Base-by-base conservation (phyloP, 352 stramenopile species). In the Nothophytophthora sp. region DNA sequence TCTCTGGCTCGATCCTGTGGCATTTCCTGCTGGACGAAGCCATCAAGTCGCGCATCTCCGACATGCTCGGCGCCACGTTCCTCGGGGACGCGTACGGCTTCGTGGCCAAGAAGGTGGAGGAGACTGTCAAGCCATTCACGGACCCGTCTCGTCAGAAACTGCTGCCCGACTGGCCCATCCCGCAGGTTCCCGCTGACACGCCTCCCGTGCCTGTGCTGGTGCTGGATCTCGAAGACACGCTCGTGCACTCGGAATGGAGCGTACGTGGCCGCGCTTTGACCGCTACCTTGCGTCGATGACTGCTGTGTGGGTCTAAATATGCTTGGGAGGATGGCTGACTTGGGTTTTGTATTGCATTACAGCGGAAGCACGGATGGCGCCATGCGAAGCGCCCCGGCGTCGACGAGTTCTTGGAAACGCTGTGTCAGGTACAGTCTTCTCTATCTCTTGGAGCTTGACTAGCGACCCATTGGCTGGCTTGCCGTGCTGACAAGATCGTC, bases 191-290 rank as follows among this genome's bases (percentile, higher is more conserved):
- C 12, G 70, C 83, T 25, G 70, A 86, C 40, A 92, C 80, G 35
- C 84, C 84, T 16, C 84, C 80, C 8, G 78, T 92, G 16, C 85
- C 85, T 0, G 82, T 92, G 61, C 70, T 95, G 9, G 81, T 95
- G 20, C 52, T 95, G n/a, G 85, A 90, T 11, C 65, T 95, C 1
- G 85, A 95, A 70, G 85, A 95, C 53, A 92, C 84, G 18, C 67
- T 95, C 18, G 78, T 95, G 62, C 85, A 95, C 48, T 95, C 85
- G 9, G 85, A 95, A 50, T 95, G 82, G 85, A 91, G 76, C 61
- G 82, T 95, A 90, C 57, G 85, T 86, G 54, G 36, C 4, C 10
- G 19, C 1, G 33, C 52, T 20, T 9, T 23, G 9, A 47, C 24
- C 16, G 18, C 25, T 18, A 20, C 13, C 34, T 47, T 36, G 9